These are phyloP conservation scores for Calonectria leucothoes DNA, from an alignment of 2,329 filamentous ascomycete species.

Conservation along the genomic window DNA sequence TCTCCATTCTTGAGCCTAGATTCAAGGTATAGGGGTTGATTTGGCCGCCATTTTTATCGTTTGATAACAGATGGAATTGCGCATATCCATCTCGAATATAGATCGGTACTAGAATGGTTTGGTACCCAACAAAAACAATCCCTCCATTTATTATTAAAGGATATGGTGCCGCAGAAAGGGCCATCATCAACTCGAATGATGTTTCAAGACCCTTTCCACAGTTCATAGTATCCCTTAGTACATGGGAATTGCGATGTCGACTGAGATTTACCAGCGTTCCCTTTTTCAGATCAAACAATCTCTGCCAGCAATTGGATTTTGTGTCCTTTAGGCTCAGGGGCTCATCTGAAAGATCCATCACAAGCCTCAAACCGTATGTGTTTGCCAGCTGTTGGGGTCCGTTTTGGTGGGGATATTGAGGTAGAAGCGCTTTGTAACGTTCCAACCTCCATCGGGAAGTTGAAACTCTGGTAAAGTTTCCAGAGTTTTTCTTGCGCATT, in stretches of 20 bases:
- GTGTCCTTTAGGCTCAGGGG: background rate
- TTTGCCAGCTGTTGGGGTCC: background rate
- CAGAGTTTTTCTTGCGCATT: background rate
- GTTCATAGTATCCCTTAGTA: background rate
- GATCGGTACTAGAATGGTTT: background rate
- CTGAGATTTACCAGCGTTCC: background rate
- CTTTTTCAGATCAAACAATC: background rate
- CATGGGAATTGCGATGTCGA: too few species aligned
- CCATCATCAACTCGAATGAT: background rate
- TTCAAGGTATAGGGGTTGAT: background rate
- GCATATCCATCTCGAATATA: background rate
- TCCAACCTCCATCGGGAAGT: background rate
- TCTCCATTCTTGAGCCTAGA: background rate
- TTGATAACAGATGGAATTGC: background rate
- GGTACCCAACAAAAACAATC: background rate
- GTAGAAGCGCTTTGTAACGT: background rate
- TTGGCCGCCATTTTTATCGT: background rate
- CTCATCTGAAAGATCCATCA: background rate
- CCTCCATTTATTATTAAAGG: background rate
- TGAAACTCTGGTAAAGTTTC: background rate
- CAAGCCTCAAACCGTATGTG: background rate
- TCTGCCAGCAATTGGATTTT: background rate
- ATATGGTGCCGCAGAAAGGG: background rate
- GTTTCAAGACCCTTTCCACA: background rate
- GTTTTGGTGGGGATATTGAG: background rate